Percentiles rank a stretch among this genome's conserved stretches.
These are phyloP conservation scores for Fagopyrum esculentum DNA, from an alignment of 148 eudicot genomes.

Conservation along the genomic window DNA sequence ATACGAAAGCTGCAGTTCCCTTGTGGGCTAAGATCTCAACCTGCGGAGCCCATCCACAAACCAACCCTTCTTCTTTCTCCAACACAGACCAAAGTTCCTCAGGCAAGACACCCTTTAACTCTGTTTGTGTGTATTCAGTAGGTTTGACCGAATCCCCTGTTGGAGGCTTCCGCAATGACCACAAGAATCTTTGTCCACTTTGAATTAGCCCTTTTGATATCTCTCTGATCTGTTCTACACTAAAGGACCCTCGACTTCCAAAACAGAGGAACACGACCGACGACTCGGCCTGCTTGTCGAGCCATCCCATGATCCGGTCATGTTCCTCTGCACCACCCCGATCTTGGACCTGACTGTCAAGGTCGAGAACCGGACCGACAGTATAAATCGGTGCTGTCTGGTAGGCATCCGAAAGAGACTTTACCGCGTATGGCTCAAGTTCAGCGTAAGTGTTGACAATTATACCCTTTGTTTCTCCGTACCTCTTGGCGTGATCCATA, in stretches of 20 bases:
- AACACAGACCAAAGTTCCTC: not conserved
- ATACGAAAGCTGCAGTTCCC: slow-evolving; percentile 17
- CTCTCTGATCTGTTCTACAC: slow-evolving; percentile 12
- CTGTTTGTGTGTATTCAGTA: not conserved
- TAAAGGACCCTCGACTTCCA: slow-evolving; percentile 14
- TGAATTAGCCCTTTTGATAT: slow-evolving; percentile 14
- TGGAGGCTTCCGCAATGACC: slow-evolving; percentile 18
- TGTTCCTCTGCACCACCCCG: not conserved
- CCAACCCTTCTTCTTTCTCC: slow-evolving; percentile 13
- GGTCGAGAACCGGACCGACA: slow-evolving; percentile 17
- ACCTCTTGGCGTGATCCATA: not conserved
- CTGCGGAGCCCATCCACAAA: slow-evolving; percentile 18
- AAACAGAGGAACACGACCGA: slow-evolving; percentile 22
- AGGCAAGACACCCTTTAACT: not conserved
- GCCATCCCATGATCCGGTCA: slow-evolving; percentile 12
- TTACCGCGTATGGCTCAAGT: slow-evolving; percentile 12
- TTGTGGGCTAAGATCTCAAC: slow-evolving; percentile 14
- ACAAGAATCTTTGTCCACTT: slow-evolving; percentile 20
- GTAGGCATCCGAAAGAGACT: not conserved
- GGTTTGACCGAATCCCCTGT: slow-evolving; percentile 1
- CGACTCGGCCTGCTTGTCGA: slow-evolving; percentile 10
- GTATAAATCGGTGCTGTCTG: slow-evolving; percentile 12
- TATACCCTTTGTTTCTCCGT: slow-evolving; percentile 9
- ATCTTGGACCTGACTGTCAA: not conserved
- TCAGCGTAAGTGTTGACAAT: slow-evolving; percentile 10